Conservation (phyloP, 2,329 filamentous ascomycete genomes). For the Periconia digitata region DNA sequence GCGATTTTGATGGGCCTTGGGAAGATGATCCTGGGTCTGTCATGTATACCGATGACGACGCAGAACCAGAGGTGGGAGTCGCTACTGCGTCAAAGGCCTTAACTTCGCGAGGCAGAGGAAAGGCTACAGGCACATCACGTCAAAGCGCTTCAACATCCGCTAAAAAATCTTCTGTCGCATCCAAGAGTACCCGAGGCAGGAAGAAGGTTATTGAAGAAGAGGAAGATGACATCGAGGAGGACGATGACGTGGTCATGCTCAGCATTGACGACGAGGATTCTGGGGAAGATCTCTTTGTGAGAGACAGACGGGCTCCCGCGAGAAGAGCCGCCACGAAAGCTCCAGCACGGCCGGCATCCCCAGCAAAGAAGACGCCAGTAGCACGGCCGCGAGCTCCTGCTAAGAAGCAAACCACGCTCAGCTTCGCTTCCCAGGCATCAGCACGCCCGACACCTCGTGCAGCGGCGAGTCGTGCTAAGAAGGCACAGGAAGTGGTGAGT, state of each 20-base stretch:
- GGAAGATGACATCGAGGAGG: slow-evolving; percentile 45
- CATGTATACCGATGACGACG: slow-evolving; percentile 55
- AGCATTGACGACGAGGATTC: slow-evolving; percentile 54
- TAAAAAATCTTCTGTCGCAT: slow-evolving; percentile 36
- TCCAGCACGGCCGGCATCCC: slow-evolving; percentile 25
- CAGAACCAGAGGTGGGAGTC: slow-evolving; percentile 46
- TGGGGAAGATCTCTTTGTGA: slow-evolving; percentile 47
- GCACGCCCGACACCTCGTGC: slow-evolving; percentile 32
- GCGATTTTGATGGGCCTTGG: slow-evolving; percentile 86
- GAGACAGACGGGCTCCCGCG: slow-evolving; percentile 14
- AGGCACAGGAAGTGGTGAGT: slow-evolving; percentile 46
- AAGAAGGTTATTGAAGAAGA: slow-evolving; percentile 46
- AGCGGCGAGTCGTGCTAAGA: slow-evolving; percentile 26
- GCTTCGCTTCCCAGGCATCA: slow-evolving; percentile 43
- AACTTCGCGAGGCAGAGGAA: slow-evolving; percentile 44
- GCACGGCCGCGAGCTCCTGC: slow-evolving; percentile 21
- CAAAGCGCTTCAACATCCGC: slow-evolving; percentile 29
- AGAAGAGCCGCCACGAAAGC: slow-evolving; percentile 22
- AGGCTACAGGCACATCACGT: slow-evolving; percentile 43
- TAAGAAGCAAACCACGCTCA: slow-evolving; percentile 44
- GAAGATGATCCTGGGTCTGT: slow-evolving; percentile 73
- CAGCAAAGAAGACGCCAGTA: slow-evolving; percentile 30
- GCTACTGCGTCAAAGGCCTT: slow-evolving; percentile 39
- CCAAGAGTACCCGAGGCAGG: slow-evolving; percentile 45
- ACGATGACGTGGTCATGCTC: slow-evolving; percentile 46